A percentile compares a stretch with the other conserved stretches of the same genome.
phyloP scores from a whole-genome alignment of 2,329 filamentous ascomycete genomes.

The Colletotrichum horii region DNA sequence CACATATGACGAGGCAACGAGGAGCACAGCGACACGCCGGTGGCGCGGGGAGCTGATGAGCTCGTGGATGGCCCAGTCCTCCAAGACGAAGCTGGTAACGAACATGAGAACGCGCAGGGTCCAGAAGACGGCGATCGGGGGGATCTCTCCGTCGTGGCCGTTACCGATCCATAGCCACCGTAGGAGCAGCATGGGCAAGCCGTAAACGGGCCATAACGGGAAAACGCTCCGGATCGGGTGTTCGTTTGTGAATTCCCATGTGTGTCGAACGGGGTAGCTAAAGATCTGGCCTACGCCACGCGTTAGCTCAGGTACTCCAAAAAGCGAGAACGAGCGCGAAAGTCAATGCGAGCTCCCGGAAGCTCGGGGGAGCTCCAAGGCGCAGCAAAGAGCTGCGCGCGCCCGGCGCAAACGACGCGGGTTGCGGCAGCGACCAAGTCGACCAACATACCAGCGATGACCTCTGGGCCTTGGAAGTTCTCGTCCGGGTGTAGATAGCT shows the following conservation, averaged over 20 bases:
- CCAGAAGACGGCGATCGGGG: conserved; percentile 90
- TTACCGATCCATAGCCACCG: conserved; percentile 93
- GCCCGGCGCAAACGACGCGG: background rate
- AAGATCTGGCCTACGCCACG: conserved; percentile 79
- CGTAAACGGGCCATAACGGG: conserved; percentile 94
- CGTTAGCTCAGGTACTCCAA: conserved; percentile 9
- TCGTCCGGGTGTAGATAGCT: conserved; percentile 99
- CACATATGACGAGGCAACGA: conserved; percentile 95
- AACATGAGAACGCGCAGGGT: conserved; percentile 91
- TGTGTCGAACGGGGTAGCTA: conserved; percentile 84
- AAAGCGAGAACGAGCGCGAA: conserved; percentile 18
- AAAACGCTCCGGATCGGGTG: conserved; percentile 94
- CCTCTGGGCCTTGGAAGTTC: conserved; percentile 97
- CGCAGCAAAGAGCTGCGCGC: background rate
- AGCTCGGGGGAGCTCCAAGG: conserved; percentile 9
- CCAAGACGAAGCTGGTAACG: conserved; percentile 90
- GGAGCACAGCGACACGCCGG: conserved; percentile 75
- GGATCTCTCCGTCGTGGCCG: conserved; percentile 75
- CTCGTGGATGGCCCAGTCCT: conserved; percentile 97
- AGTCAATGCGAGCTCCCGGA: conserved; percentile 1
- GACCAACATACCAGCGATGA: conserved; percentile 80
- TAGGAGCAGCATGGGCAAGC: conserved; percentile 88
- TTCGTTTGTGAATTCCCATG: conserved; percentile 94
- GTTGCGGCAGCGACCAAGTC: background rate
- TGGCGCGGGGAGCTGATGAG: conserved; percentile 77